phyloP scores from a whole-genome alignment of 768 basidiomycete species.

The Leucocoprinus birnbaumii region DNA sequence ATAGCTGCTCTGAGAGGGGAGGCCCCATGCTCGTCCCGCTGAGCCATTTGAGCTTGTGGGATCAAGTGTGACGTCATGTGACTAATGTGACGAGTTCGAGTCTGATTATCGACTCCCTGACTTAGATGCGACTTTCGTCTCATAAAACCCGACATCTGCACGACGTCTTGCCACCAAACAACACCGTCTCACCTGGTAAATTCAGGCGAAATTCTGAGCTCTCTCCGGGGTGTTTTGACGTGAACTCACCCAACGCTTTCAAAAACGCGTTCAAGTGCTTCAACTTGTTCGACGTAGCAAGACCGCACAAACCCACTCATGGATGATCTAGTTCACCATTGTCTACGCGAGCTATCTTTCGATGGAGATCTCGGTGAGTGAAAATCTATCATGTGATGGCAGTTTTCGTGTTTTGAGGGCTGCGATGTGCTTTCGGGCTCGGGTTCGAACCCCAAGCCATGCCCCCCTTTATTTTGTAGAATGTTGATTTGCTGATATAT shows the following conservation, averaged over 20 bases:
- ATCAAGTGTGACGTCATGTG: not conserved
- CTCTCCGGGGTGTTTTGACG: no score
- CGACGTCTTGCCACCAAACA: no score
- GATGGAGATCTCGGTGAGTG: constrained; percentile 87
- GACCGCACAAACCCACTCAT: no score
- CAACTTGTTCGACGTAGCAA: no score
- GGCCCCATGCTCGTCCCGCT: not conserved
- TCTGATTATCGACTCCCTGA: constrained; percentile 2
- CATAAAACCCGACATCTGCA: no score
- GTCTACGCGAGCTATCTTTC: constrained; percentile 83
- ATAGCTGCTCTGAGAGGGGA: no score
- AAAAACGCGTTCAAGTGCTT: no score
- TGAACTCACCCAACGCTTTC: no score
- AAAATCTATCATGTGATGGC: constrained; percentile 28
- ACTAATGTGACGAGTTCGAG: not conserved
- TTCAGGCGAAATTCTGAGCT: no score
- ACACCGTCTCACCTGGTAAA: no score
- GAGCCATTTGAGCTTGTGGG: not conserved
- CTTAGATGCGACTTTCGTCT: not conserved
- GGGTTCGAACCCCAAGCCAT: constrained; percentile 46
- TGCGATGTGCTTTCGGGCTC: constrained; percentile 12
- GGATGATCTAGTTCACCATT: constrained; percentile 85
- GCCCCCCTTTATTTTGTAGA: constrained; percentile 13
- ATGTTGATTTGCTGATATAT: not conserved
- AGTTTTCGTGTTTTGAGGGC: not conserved